Percentiles rank a stretch among this genome's conserved stretches.
Conservation (phyloP, 345 rosid genomes). For the Citrus hindsii region DNA sequence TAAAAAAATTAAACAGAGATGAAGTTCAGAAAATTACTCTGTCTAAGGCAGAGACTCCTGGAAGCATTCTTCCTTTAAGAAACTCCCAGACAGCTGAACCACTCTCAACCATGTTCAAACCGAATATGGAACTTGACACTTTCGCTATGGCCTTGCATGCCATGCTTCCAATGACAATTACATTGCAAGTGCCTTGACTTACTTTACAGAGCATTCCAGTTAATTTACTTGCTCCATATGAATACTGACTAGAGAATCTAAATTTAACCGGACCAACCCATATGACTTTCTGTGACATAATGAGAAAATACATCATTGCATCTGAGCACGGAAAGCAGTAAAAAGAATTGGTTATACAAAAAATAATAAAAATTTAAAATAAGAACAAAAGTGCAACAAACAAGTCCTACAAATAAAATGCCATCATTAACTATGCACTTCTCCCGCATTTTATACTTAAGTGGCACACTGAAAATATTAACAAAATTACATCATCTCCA, state of each 20-base stretch:
- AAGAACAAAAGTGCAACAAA: background rate
- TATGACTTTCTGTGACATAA: slow-evolving; percentile 41
- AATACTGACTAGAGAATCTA: slow-evolving; percentile 24
- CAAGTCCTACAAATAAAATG: background rate
- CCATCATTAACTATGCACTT: background rate
- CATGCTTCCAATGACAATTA: slow-evolving; percentile 46
- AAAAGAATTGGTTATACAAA: background rate
- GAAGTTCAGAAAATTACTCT: slow-evolving; percentile 38
- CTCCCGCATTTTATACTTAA: background rate
- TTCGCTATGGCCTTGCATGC: slow-evolving; percentile 36
- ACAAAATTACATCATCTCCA: background rate
- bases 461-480: background rate
- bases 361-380: background rate
- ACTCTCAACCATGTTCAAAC: slow-evolving; percentile 33
- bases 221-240: slow-evolving; percentile 37
- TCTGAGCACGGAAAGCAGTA: background rate
- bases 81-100: slow-evolving; percentile 62
- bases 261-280: slow-evolving; percentile 66
- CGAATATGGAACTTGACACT: slow-evolving; percentile 25
- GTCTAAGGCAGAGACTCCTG: slow-evolving; percentile 58
- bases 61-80: slow-evolving; percentile 62
- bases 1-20: slow-evolving; percentile 3
- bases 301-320: slow-evolving; percentile 6
- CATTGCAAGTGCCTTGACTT: slow-evolving; percentile 33
- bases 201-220: slow-evolving; percentile 32